phyloP scores from a whole-genome alignment of 2,329 filamentous ascomycete genomes.

The Trichoderma simmonsii region DNA sequence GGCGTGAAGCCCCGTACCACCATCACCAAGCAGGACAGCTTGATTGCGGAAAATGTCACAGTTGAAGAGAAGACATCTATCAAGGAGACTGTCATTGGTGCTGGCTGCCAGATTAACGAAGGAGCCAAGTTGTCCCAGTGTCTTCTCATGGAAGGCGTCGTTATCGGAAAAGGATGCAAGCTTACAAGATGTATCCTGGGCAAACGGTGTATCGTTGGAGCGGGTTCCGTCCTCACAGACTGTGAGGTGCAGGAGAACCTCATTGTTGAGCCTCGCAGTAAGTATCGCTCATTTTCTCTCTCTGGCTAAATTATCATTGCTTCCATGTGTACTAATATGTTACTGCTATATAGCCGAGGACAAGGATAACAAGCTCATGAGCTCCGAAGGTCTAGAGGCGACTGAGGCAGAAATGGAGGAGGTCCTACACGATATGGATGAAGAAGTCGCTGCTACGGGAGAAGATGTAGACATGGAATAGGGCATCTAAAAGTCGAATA shows the following conservation, averaged over 20 bases:
- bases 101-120: slow-evolving; percentile 79
- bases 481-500: neutral
- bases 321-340: neutral
- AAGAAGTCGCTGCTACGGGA: slow-evolving; percentile 32
- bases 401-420: slow-evolving; percentile 61
- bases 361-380: slow-evolving; percentile 66
- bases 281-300: slow-evolving; percentile 34
- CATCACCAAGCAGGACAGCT: slow-evolving; percentile 75
- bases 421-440: slow-evolving; percentile 44
- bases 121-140: slow-evolving; percentile 87
- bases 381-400: slow-evolving; percentile 62
- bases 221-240: slow-evolving; percentile 74
- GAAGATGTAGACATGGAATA: slow-evolving; percentile 23
- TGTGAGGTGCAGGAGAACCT: slow-evolving; percentile 92
- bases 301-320: no score
- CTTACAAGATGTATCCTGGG: slow-evolving; percentile 87
- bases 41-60: slow-evolving; percentile 84
- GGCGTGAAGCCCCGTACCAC: slow-evolving; percentile 77
- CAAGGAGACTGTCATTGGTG: slow-evolving; percentile 85
- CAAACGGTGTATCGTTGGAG: slow-evolving; percentile 76
- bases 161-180: slow-evolving; percentile 79
- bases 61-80: slow-evolving; percentile 88
- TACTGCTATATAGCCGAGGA: slow-evolving; percentile 52
- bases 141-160: slow-evolving; percentile 86
- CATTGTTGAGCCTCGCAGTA: slow-evolving; percentile 74